phyloP scores from a whole-genome alignment of 1,139 yeast genomes.

The Candida mesenterica region DNA sequence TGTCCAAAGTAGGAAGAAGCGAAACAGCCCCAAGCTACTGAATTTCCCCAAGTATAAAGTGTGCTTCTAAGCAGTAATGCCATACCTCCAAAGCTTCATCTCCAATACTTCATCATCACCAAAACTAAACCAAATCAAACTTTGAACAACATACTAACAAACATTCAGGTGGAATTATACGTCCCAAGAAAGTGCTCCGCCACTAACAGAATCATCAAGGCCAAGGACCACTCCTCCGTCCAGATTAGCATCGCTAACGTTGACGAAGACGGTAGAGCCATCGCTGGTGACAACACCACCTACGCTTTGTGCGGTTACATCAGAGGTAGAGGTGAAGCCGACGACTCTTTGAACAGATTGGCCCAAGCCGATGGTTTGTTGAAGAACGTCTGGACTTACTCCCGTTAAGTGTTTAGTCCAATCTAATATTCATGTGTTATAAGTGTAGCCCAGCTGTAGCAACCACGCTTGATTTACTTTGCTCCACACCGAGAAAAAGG shows the following conservation, averaged over 20 bases:
- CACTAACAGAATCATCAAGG: conserved; percentile 99
- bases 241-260: conserved; percentile 61
- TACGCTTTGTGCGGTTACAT: conserved; percentile 97
- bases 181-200: conserved; percentile 99
- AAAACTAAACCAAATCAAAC: too few relatives aligned
- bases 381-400: conserved; percentile 98
- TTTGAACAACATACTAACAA: conserved; percentile 30
- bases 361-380: conserved; percentile 98
- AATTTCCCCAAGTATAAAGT: too few relatives aligned
- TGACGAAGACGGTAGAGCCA: conserved; percentile 94
- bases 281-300: conserved; percentile 88
- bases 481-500: too few relatives aligned
- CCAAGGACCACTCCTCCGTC: conserved; percentile 99
- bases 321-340: conserved; percentile 81
- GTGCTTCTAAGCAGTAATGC: too few relatives aligned
- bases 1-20: too few relatives aligned
- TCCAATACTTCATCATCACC: too few relatives aligned
- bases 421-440: conserved; percentile 3
- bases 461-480: too few relatives aligned
- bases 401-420: conserved; percentile 64
- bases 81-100: too few relatives aligned
- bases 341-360: conserved; percentile 98
- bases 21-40: not conserved
- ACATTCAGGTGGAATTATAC: conserved; percentile 94
- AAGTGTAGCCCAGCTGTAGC: too few relatives aligned